These are phyloP conservation scores for Acorus gramineus DNA, from an alignment of 106 monocot genomes.

Conservation along the genomic window DNA sequence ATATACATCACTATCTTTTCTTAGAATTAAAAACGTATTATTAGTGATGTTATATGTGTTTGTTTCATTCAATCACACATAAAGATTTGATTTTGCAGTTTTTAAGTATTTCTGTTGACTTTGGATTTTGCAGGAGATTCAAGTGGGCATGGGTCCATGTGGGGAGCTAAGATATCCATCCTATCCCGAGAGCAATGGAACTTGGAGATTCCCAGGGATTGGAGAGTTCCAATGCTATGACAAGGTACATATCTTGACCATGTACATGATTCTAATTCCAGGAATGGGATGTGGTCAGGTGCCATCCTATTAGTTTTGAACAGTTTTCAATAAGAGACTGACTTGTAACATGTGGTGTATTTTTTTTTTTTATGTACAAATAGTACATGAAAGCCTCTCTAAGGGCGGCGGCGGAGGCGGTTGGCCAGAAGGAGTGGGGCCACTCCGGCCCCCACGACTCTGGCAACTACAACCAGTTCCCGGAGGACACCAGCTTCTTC, in stretches of 20 bases:
- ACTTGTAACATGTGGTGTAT: neutral
- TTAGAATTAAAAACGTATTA: too few species aligned
- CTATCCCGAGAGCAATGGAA: constrained; percentile 70
- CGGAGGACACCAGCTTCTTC: constrained; percentile 79
- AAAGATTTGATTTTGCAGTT: too few species aligned
- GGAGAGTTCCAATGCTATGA: constrained; percentile 91
- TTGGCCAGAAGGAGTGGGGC: constrained; percentile 59
- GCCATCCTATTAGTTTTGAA: too few species aligned
- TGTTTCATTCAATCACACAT: too few species aligned
- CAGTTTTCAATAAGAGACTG: too few species aligned
- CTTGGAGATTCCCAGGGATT: constrained; percentile 73
- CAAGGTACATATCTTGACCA: constrained; percentile 35
- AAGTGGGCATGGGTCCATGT: constrained; percentile 79
- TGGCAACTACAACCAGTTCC: constrained; percentile 66
- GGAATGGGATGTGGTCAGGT: too few species aligned
- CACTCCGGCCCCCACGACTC: constrained; percentile 54
- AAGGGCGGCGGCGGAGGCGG: constrained; percentile 27
- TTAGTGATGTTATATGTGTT: too few species aligned
- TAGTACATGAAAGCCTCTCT: constrained; percentile 77
- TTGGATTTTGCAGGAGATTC: constrained; percentile 57
- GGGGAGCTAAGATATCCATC: constrained; percentile 87
- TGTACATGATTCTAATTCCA: neutral
- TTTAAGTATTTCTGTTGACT: neutral
- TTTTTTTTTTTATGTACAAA: neutral
- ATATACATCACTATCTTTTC: neutral